Evolutionary conservation across 2,329 filamentous ascomycete species (phyloP).

Genomic region (Apiospora sp.): DNA sequence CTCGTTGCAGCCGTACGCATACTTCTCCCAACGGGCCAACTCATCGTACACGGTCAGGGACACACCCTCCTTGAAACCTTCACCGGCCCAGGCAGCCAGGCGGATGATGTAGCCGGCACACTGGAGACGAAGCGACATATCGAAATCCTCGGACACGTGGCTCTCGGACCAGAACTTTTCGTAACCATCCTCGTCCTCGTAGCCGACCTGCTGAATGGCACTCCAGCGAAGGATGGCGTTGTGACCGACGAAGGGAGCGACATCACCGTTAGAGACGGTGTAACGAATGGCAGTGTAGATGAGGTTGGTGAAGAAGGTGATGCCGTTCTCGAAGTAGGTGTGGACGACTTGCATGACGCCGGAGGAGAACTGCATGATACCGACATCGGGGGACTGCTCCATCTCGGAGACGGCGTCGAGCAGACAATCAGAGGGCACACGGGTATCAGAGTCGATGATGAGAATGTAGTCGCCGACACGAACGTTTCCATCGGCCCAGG

Average conservation of each 20-base stretch:
- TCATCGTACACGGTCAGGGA: constrained; percentile 78
- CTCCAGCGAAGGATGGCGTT: constrained; percentile 79
- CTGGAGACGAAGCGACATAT: constrained; percentile 77
- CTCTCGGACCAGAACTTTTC: constrained; percentile 78
- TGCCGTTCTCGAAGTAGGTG: constrained; percentile 76
- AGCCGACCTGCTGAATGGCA: constrained; percentile 66
- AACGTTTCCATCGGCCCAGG: constrained; percentile 68
- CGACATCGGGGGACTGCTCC: constrained; percentile 73
- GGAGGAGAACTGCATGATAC: constrained; percentile 75
- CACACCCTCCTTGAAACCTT: constrained; percentile 77
- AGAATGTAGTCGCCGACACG: constrained; percentile 71
- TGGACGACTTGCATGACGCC: constrained; percentile 80
- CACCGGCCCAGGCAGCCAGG: constrained; percentile 72
- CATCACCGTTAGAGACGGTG: constrained; percentile 74
- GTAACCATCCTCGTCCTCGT: constrained; percentile 63
- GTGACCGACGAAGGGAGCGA: constrained; percentile 79
- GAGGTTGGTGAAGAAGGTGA: constrained; percentile 79
- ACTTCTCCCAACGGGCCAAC: constrained; percentile 76
- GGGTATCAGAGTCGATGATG: constrained; percentile 74
- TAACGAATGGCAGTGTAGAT: constrained; percentile 78
- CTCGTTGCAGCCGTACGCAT: constrained; percentile 76
- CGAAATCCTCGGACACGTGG: constrained; percentile 81
- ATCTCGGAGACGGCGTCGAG: constrained; percentile 76
- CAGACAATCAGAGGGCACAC: constrained; percentile 72
- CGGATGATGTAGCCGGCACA: constrained; percentile 73